phyloP scores from a whole-genome alignment of 768 basidiomycete species.

The Tricholoma hemisulphureum region DNA sequence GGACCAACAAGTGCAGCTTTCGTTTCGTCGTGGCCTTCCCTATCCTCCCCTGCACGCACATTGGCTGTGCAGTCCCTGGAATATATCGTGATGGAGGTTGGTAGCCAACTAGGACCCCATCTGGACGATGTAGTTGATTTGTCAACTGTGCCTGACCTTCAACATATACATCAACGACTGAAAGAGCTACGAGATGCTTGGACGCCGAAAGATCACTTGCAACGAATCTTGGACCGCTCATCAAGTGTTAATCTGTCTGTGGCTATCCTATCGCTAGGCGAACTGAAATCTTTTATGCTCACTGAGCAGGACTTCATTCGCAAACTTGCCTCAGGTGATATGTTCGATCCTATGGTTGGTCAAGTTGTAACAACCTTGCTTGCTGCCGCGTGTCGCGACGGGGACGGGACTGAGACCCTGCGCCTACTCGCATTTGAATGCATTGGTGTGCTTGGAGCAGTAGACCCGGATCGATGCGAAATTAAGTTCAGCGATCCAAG shows the following conservation, averaged over 20 bases:
- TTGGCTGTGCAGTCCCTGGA: slow-evolving; percentile 61
- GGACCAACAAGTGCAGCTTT: slow-evolving; percentile 87
- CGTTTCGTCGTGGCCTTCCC: slow-evolving; percentile 69
- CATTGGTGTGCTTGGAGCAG: slow-evolving; percentile 86
- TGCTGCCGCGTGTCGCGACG: slow-evolving; percentile 71
- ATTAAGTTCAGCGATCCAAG: slow-evolving; percentile 54
- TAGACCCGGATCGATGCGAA: slow-evolving; percentile 92
- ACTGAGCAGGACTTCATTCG: slow-evolving; percentile 53
- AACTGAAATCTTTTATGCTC: slow-evolving; percentile 68
- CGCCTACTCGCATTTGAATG: slow-evolving; percentile 82
- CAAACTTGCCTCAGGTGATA: slow-evolving; percentile 74
- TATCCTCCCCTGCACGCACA: slow-evolving; percentile 50
- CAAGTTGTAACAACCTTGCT: slow-evolving; percentile 67
- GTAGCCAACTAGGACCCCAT: slow-evolving; percentile 48
- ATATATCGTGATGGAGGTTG: slow-evolving; percentile 67
- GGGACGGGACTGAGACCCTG: slow-evolving; percentile 66
- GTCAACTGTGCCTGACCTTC: slow-evolving; percentile 65
- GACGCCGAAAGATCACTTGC: slow-evolving; percentile 54
- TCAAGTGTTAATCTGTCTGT: slow-evolving; percentile 81
- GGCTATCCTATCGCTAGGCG: slow-evolving; percentile 66
- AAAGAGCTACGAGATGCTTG: slow-evolving; percentile 45
- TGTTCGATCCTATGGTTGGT: slow-evolving; percentile 77
- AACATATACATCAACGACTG: slow-evolving; percentile 40
- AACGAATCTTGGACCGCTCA: slow-evolving; percentile 69
- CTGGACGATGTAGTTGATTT: slow-evolving; percentile 82